phyloP scores from a whole-genome alignment of 495 filamentous ascomycete species.

The Aspergillus hancockii region DNA sequence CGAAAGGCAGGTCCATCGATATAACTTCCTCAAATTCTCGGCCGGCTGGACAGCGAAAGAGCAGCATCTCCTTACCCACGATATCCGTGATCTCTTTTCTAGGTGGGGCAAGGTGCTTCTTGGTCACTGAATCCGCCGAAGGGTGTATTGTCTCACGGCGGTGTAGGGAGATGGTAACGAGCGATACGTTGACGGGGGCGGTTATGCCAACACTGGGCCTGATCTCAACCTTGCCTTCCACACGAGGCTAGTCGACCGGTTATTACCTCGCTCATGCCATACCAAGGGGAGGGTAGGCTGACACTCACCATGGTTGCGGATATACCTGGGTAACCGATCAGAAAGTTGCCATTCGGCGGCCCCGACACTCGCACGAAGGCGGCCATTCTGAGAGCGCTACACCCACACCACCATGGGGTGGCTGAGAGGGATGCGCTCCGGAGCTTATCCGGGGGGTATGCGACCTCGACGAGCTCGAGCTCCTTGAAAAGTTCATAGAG shows the following conservation, averaged over 20 bases:
- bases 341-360: constrained; percentile 92
- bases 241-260: constrained; percentile 66
- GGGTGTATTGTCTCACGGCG: constrained; percentile 96
- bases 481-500: constrained; percentile 39
- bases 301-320: constrained; percentile 88
- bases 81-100: constrained; percentile 88
- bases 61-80: constrained; percentile 91
- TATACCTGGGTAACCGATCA: constrained; percentile 97
- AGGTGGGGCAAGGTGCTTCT: constrained; percentile 88
- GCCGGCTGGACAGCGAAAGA: constrained; percentile 83
- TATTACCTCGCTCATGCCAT: constrained; percentile 1
- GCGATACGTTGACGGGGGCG: constrained; percentile 84
- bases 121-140: constrained; percentile 87
- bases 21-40: constrained; percentile 84
- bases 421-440: constrained; percentile 31
- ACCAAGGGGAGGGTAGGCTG: not conserved
- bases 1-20: constrained; percentile 97
- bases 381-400: constrained; percentile 59
- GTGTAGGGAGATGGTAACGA: constrained; percentile 91
- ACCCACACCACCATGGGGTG: constrained; percentile 48
- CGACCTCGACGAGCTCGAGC: constrained; percentile 28
- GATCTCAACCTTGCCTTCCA: constrained; percentile 98
- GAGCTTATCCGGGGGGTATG: constrained; percentile 33
- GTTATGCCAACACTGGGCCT: constrained; percentile 79
- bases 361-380: constrained; percentile 97